phyloP scores from a whole-genome alignment of 495 filamentous ascomycete species.

The Geoglossum glabrum region DNA sequence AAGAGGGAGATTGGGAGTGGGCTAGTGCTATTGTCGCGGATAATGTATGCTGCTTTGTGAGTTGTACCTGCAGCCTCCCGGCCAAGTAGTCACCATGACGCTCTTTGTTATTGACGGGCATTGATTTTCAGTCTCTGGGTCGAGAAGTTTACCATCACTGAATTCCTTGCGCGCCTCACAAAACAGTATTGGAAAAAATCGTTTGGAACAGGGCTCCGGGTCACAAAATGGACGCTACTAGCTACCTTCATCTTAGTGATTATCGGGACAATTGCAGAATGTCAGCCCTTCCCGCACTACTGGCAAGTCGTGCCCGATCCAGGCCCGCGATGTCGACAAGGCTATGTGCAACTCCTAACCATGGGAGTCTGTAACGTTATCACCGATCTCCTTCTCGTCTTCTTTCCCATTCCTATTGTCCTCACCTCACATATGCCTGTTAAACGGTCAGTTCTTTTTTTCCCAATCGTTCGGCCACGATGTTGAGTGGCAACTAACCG shows the following conservation, averaged over 20 bases:
- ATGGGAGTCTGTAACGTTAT: constrained; percentile 75
- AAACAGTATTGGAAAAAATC: constrained; percentile 46
- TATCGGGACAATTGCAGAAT: constrained; percentile 66
- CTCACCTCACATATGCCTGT: constrained; percentile 46
- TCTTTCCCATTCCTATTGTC: constrained; percentile 77
- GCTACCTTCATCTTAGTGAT: constrained; percentile 61
- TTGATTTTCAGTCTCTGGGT: constrained; percentile 56
- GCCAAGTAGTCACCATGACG: background rate
- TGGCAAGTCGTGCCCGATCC: constrained; percentile 89
- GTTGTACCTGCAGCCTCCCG: constrained; percentile 14
- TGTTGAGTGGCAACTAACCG: background rate
- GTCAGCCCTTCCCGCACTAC: constrained; percentile 64
- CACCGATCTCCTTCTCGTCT: constrained; percentile 69
- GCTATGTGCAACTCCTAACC: constrained; percentile 65
- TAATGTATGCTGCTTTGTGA: constrained; percentile 51
- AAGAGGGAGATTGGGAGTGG: constrained; percentile 38
- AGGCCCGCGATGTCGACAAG: constrained; percentile 61
- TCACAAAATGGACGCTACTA: constrained; percentile 52
- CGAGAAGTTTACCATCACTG: constrained; percentile 73
- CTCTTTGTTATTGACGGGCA: background rate
- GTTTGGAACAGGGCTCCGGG: constrained; percentile 42
- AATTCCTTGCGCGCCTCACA: constrained; percentile 71
- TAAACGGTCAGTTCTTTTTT: constrained; percentile 24
- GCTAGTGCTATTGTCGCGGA: constrained; percentile 41
- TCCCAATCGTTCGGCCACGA: background rate